phyloP scores from a whole-genome alignment of 768 basidiomycete species.

The Psilocybe subaeruginosa region DNA sequence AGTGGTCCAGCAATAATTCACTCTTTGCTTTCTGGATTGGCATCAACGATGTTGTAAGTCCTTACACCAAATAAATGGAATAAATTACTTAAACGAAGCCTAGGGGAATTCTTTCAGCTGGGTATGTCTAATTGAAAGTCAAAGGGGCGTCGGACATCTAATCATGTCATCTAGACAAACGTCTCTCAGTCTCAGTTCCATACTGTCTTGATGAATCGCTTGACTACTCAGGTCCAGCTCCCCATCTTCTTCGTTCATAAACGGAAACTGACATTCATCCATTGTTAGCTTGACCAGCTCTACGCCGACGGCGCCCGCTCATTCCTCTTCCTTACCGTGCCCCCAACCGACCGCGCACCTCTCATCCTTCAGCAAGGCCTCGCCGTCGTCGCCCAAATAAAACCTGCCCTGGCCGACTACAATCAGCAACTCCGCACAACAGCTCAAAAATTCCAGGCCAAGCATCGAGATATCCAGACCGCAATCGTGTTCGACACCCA shows the following conservation, averaged over 20 bases:
- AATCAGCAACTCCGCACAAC: slow-evolving; percentile 47
- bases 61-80: slow-evolving; percentile 4
- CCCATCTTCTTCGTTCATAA: not conserved
- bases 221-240: slow-evolving; percentile 32
- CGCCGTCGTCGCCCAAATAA: slow-evolving; percentile 37
- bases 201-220: slow-evolving; percentile 34
- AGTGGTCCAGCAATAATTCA: slow-evolving; percentile 55
- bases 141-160: not conserved
- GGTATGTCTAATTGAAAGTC: slow-evolving; percentile 30
- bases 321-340: slow-evolving; percentile 66
- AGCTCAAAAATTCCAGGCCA: slow-evolving; percentile 40
- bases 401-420: slow-evolving; percentile 45
- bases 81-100: not conserved
- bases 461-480: slow-evolving; percentile 44
- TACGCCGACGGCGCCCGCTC: slow-evolving; percentile 54
- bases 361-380: slow-evolving; percentile 43
- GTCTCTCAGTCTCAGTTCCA: slow-evolving; percentile 39
- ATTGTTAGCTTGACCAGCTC: slow-evolving; percentile 46
- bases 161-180: slow-evolving; percentile 31
- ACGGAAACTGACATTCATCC: not conserved
- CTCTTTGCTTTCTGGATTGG: slow-evolving; percentile 70
- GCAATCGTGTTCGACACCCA: slow-evolving; percentile 58
- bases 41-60: slow-evolving; percentile 62
- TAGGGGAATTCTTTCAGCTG: slow-evolving; percentile 53
- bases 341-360: slow-evolving; percentile 59